These are phyloP conservation scores for Coniochaeta sp. DNA, from an alignment of 2,329 filamentous ascomycete genomes.

Conservation along the genomic window DNA sequence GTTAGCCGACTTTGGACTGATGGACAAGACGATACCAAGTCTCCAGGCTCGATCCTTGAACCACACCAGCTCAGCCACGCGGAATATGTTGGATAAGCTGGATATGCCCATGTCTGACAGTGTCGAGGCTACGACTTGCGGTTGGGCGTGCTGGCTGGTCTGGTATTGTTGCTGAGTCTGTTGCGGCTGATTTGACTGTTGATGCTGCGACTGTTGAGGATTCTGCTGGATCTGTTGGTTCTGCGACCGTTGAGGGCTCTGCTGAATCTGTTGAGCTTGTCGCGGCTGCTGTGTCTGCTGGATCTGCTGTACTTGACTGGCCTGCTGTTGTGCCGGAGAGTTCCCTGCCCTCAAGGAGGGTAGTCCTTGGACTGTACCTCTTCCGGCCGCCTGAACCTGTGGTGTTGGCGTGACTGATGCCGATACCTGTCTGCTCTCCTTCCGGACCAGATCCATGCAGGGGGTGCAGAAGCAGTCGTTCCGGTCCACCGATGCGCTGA, in stretches of 20 bases:
- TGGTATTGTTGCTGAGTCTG: constrained; percentile 6
- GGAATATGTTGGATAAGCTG: constrained; percentile 18
- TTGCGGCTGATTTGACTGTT: constrained; percentile 6
- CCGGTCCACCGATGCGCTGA: constrained; percentile 37
- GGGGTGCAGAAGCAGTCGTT: constrained; percentile 43
- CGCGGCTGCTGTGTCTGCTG: constrained; percentile 3
- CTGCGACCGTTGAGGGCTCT: constrained; percentile 6
- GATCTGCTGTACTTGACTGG: constrained; percentile 4
- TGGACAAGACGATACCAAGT: constrained; percentile 22
- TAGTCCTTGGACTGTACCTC: neutral
- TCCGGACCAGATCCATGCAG: constrained; percentile 25
- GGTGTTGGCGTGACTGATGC: neutral
- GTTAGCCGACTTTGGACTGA: constrained; percentile 9
- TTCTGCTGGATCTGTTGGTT: constrained; percentile 7
- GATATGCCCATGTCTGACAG: constrained; percentile 10
- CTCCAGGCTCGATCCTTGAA: constrained; percentile 25
- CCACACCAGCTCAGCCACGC: constrained; percentile 26
- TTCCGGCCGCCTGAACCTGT: neutral
- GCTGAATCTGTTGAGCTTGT: constrained; percentile 7
- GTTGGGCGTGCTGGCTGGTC: neutral
- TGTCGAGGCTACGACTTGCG: neutral
- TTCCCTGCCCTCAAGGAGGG: neutral
- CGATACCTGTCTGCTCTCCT: constrained; percentile 2
- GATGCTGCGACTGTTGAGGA: neutral
- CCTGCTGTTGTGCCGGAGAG: neutral